Evolutionary conservation across 768 basidiomycete species (phyloP).

Genomic region (Stropharia rugosoannulata): DNA sequence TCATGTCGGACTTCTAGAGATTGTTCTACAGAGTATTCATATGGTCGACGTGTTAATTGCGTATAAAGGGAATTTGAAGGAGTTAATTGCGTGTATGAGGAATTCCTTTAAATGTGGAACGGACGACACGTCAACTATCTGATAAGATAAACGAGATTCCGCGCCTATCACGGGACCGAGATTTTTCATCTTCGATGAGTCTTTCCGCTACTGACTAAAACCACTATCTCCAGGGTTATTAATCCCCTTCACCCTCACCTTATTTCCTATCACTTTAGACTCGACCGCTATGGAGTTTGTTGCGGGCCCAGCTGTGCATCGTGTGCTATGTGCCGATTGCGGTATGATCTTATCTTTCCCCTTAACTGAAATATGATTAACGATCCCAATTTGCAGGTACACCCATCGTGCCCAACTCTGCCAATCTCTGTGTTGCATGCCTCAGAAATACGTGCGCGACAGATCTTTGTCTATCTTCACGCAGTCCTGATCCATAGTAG

Average conservation of each 20-base stretch:
- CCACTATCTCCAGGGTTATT: slow-evolving; percentile 6
- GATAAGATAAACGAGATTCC: slow-evolving; percentile 3
- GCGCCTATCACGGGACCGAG: slow-evolving; percentile 16
- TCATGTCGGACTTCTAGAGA: slow-evolving; percentile 21
- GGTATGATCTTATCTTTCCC: slow-evolving; percentile 40
- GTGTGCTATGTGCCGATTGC: slow-evolving; percentile 88
- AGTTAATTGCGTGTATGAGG: too few relatives aligned
- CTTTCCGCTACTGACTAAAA: slow-evolving; percentile 14
- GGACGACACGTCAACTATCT: slow-evolving; percentile 21
- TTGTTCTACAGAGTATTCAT: slow-evolving; percentile 10
- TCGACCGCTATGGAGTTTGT: slow-evolving; percentile 68
- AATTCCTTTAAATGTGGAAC: not conserved
- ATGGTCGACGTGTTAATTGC: slow-evolving; percentile 12
- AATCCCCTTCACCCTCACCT: not conserved
- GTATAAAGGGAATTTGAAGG: not conserved
- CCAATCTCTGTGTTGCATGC: slow-evolving; percentile 88
- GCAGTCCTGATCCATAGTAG: slow-evolving; percentile 33
- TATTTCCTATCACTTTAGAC: not conserved
- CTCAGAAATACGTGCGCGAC: slow-evolving; percentile 76
- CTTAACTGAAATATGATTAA: not conserved
- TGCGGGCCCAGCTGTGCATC: slow-evolving; percentile 71
- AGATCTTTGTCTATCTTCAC: not conserved
- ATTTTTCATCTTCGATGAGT: slow-evolving; percentile 12
- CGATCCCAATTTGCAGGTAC: slow-evolving; percentile 46
- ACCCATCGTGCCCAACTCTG: slow-evolving; percentile 88